These are phyloP conservation scores for Fusarium sp. DNA, from an alignment of 2,329 filamentous ascomycete genomes.

Conservation along the genomic window DNA sequence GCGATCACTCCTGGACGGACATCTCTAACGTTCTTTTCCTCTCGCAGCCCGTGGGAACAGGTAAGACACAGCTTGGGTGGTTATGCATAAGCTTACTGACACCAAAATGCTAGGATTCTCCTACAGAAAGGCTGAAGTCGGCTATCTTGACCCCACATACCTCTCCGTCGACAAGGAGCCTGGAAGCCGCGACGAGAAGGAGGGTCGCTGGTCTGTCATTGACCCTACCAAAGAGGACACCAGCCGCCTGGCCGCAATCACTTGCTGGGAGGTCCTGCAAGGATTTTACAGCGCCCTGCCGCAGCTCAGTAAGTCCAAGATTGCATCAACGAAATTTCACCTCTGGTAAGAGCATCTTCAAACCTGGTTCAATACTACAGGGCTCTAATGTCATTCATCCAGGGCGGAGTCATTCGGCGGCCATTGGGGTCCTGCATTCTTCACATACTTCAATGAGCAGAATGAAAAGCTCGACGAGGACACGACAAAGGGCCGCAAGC, in stretches of 20 bases:
- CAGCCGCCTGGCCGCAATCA: slow-evolving; percentile 12
- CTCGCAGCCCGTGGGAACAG: slow-evolving; percentile 23
- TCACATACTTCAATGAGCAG: slow-evolving; percentile 16
- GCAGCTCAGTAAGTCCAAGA: slow-evolving; percentile 7
- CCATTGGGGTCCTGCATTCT: slow-evolving; percentile 25
- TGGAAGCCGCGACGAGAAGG: background rate
- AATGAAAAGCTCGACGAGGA: slow-evolving; percentile 8
- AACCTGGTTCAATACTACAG: fast-evolving
- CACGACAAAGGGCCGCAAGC: slow-evolving; percentile 12
- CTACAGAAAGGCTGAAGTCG: slow-evolving; percentile 12
- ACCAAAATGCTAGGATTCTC: slow-evolving; percentile 7
- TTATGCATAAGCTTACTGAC: too few species aligned
- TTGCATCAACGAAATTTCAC: slow-evolving; percentile 17
- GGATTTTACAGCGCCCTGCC: slow-evolving; percentile 21
- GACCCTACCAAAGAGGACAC: slow-evolving; percentile 16
- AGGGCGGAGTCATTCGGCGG: slow-evolving; percentile 24
- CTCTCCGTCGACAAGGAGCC: slow-evolving; percentile 12
- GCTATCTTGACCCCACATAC: slow-evolving; percentile 20
- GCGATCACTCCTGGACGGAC: slow-evolving; percentile 23
- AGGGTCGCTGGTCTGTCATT: slow-evolving; percentile 19
- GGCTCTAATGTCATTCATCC: background rate
- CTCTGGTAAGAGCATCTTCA: background rate
- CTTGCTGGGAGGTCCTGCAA: slow-evolving; percentile 23
- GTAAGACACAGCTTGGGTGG: background rate
- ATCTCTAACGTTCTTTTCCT: slow-evolving; percentile 22